A percentile compares a stretch with the other conserved stretches of the same genome.
These are phyloP conservation scores for Cercospora nicotianae DNA, from an alignment of 2,329 filamentous ascomycete species.

Conservation along the genomic window DNA sequence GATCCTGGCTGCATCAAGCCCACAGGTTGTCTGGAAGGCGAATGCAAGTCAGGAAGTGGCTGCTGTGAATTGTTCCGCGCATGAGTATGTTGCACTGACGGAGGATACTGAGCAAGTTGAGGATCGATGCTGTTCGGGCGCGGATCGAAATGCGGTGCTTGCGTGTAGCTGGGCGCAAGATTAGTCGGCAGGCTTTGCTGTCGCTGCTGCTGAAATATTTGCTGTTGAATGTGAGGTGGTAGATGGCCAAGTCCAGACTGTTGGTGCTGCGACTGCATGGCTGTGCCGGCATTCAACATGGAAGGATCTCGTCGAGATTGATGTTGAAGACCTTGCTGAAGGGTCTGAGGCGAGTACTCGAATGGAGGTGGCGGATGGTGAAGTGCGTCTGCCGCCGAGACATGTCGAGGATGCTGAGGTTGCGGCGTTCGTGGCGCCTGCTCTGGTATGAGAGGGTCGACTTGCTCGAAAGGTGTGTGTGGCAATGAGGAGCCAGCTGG, in stretches of 20 bases:
- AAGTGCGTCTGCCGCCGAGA: constrained; percentile 47
- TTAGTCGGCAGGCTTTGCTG: constrained; percentile 28
- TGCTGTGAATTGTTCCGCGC: background rate
- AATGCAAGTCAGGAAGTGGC: background rate
- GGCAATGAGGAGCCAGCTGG: constrained; percentile 22
- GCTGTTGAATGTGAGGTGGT: constrained; percentile 28
- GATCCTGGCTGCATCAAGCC: constrained; percentile 7
- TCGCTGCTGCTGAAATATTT: constrained; percentile 30
- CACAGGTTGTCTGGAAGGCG: background rate
- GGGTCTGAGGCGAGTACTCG: constrained; percentile 43
- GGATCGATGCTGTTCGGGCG: constrained; percentile 3
- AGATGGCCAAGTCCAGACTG: constrained; percentile 26
- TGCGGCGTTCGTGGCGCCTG: constrained; percentile 59
- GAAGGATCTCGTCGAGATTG: constrained; percentile 31
- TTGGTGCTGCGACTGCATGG: constrained; percentile 26
- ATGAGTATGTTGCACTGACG: background rate
- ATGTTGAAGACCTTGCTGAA: constrained; percentile 34
- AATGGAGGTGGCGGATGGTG: constrained; percentile 54
- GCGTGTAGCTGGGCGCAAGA: constrained; percentile 8
- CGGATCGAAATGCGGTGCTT: constrained; percentile 12
- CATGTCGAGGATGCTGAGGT: constrained; percentile 46
- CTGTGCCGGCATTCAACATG: constrained; percentile 16
- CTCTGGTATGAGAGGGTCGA: constrained; percentile 47
- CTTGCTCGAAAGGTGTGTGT: constrained; percentile 55
- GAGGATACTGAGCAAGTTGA: background rate